Evolutionary conservation across 257 asterid species (phyloP), one percentile per base, ranked within the genome.

Genomic region (Schizonepeta tenuifolia): DNA sequence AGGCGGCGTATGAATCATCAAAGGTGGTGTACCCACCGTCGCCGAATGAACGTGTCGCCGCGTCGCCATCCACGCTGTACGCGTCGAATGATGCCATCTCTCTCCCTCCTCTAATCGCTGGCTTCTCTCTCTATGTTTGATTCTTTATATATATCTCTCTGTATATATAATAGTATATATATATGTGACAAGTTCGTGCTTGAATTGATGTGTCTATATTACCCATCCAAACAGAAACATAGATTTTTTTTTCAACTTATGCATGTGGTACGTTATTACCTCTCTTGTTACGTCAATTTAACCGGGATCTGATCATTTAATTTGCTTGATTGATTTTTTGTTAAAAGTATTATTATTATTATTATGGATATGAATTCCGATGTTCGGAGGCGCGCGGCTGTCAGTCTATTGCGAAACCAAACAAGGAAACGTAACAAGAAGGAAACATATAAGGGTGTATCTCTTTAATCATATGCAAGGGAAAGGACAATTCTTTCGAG

Each of bases 81-180:
- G 93, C 83, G 79, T 88, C 96, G 77, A 90, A 86, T 58, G 96
- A 85, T 71, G 89, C 85, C 98, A 92, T 92, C 31, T 55, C 78
- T 77, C 59, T 70, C n/a, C n/a, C n/a, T n/a, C 74, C 71, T 66
- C 61, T 61, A 13, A 12, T 7, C 41, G 21, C 71, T 54, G 72
- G 8, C 20, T 18, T 71, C 9, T 66, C 63, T 46, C 43, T 59
- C 71, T 24, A 22, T 6, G 31, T 49, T 68, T 38, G 74, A 33
- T 59, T 63, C 57, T 43, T 51, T 10, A 0, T 43, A 2, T 3
- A 17, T n/a, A 0, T 49, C 40, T 55, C 38, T 22, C 17, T 50
- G 14, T 64, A 20, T 40, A 11, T 47, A 55, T 44, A 20, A n/a
- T n/a, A n/a, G n/a, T n/a, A n/a, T 28, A 11, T 47, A 55, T 54